These are phyloP conservation scores for Eucalyptus curtisii DNA, from an alignment of 345 rosid species.

Conservation along the genomic window DNA sequence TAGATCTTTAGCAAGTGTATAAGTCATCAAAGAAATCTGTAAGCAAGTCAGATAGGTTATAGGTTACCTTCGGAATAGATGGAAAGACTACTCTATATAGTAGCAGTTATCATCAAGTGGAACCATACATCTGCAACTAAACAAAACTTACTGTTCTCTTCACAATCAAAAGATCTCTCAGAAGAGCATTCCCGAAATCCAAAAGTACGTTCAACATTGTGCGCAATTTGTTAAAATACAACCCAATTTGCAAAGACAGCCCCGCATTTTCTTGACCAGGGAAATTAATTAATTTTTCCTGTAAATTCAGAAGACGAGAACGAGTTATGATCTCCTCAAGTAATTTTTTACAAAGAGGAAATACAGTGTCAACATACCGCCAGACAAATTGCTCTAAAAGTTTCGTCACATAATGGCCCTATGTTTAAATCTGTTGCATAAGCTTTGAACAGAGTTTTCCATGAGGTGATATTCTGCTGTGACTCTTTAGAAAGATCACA, in stretches of 20 bases:
- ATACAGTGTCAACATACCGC: conserved; percentile 30
- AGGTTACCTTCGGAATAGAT: background rate
- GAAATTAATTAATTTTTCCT: conserved; percentile 45
- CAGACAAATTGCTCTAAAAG: conserved; percentile 28
- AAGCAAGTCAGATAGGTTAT: background rate
- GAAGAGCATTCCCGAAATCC: conserved; percentile 45
- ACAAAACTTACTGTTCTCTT: conserved; percentile 47
- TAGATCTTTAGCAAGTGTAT: conserved; percentile 59
- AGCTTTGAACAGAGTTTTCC: conserved; percentile 53
- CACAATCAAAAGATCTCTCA: conserved; percentile 53
- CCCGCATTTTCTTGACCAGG: conserved; percentile 7
- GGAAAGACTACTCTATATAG: background rate
- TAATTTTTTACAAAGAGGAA: background rate
- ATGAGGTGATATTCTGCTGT: conserved; percentile 33
- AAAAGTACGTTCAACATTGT: conserved; percentile 37
- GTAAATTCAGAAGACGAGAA: conserved; percentile 8
- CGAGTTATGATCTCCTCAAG: background rate
- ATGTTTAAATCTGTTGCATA: conserved; percentile 28
- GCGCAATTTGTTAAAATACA: conserved; percentile 35
- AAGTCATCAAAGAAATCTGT: conserved; percentile 69
- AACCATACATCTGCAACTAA: background rate
- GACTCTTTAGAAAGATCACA: conserved; percentile 21
- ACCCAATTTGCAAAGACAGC: conserved; percentile 25
- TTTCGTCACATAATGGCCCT: conserved; percentile 30
- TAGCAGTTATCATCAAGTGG: background rate